Conservation (phyloP, 2,329 filamentous ascomycete species). For the Colletotrichum plurivorum region DNA sequence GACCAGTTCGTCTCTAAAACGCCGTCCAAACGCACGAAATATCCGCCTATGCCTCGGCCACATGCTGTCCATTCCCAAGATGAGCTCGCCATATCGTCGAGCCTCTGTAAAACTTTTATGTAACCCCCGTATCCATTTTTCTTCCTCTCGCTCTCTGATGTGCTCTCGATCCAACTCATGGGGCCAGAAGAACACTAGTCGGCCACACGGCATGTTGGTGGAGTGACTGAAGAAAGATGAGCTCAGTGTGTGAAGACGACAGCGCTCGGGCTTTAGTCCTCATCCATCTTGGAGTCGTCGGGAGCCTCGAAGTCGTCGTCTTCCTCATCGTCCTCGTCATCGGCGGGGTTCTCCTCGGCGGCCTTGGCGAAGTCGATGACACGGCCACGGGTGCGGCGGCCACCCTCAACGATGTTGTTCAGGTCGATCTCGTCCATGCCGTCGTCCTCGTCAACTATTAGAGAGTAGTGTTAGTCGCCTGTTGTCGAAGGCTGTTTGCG, state of each 20-base stretch:
- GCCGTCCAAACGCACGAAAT: conserved; percentile 26
- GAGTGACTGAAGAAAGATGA: conserved; percentile 15
- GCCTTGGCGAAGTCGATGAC: conserved; percentile 95
- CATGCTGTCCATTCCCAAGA: conserved; percentile 33
- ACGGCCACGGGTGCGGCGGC: conserved; percentile 90
- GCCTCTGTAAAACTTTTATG: conserved; percentile 36
- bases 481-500: conserved; percentile 39
- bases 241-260: background rate
- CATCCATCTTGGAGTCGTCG: conserved; percentile 81
- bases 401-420: conserved; percentile 85
- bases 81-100: conserved; percentile 13
- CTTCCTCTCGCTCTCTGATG: background rate
- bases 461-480: conserved; percentile 46
- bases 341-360: conserved; percentile 80
- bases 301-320: conserved; percentile 77
- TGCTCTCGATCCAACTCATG: conserved; percentile 6
- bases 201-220: background rate
- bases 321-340: conserved; percentile 86
- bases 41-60: conserved; percentile 23
- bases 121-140: conserved; percentile 25
- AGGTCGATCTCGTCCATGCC: conserved; percentile 93
- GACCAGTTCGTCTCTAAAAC: conserved; percentile 19
- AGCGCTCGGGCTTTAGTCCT: conserved; percentile 56
- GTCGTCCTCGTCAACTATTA: conserved; percentile 77
- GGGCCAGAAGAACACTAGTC: background rate